Conservation (phyloP, 208 protist species). For the Leishmania tarentolae region DNA sequence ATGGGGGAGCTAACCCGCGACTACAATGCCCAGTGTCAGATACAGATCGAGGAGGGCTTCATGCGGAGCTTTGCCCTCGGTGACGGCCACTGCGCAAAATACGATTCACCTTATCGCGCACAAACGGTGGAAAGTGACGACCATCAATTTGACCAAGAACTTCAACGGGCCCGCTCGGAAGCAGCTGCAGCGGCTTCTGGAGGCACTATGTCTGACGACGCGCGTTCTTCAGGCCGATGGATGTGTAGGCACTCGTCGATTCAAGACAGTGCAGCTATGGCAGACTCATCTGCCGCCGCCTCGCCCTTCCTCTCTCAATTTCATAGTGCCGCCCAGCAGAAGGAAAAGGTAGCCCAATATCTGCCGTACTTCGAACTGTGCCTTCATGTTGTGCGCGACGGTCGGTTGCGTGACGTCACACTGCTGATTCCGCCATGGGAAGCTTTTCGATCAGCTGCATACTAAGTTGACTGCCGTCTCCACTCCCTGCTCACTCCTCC, state of each 20-base stretch:
- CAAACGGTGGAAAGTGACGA: neutral
- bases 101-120: neutral
- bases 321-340: slow-evolving; percentile 8
- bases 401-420: slow-evolving; percentile 24
- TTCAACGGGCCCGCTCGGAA: slow-evolving; percentile 20
- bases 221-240: neutral
- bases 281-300: neutral
- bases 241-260: neutral
- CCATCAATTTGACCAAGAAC: neutral
- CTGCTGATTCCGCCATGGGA: slow-evolving; percentile 24
- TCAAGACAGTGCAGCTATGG: neutral
- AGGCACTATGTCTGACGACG: neutral
- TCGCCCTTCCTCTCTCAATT: neutral
- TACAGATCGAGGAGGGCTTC: slow-evolving; percentile 37
- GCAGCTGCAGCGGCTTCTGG: slow-evolving; percentile 4
- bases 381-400: slow-evolving; percentile 30
- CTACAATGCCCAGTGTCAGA: slow-evolving; percentile 48
- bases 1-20: slow-evolving; percentile 46
- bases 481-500: neutral
- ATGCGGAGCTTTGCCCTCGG: slow-evolving; percentile 15
- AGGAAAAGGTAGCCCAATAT: slow-evolving; percentile 14
- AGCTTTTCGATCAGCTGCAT: slow-evolving; percentile 11
- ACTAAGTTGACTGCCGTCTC: neutral
- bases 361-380: slow-evolving; percentile 28
- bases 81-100: neutral